These are phyloP conservation scores for Physaria fendleri DNA, from an alignment of 345 rosid species.

Conservation along the genomic window DNA sequence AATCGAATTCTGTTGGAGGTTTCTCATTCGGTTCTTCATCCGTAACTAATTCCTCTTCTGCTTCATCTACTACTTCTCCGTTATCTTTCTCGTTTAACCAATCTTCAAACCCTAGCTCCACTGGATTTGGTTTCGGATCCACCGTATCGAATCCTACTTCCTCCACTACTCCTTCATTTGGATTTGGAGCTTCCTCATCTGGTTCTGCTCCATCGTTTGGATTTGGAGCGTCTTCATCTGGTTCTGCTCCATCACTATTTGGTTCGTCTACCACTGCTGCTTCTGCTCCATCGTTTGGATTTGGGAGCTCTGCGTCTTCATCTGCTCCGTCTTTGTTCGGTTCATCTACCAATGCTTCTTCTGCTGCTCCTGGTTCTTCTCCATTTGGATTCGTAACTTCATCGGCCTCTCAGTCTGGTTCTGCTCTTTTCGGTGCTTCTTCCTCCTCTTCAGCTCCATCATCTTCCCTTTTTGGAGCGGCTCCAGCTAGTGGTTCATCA, in stretches of 20 bases:
- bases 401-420: constrained; percentile 15
- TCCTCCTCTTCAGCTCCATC: constrained; percentile 13
- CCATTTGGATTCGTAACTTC: constrained; percentile 26
- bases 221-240: constrained; percentile 25
- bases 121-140: constrained; percentile 30
- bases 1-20: constrained; percentile 32
- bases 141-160: constrained; percentile 22
- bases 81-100: constrained; percentile 31
- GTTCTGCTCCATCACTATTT: constrained; percentile 20
- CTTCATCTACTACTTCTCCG: constrained; percentile 35
- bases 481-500: constrained; percentile 17
- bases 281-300: constrained; percentile 16
- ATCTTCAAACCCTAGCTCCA: constrained; percentile 33
- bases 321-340: constrained; percentile 25
- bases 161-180: constrained; percentile 29
- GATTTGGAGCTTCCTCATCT: constrained; percentile 30
- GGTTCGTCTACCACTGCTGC: constrained; percentile 19
- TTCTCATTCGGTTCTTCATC: constrained; percentile 40
- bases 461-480: constrained; percentile 25
- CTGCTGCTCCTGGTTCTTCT: constrained; percentile 17
- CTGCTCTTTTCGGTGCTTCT: constrained; percentile 21
- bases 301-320: constrained; percentile 15
- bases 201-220: constrained; percentile 19
- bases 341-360: constrained; percentile 15
- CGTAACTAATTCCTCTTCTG: constrained; percentile 24